These are phyloP conservation scores for Acanthamoeba sp. DNA, from an alignment of 208 protist genomes.

Conservation along the genomic window DNA sequence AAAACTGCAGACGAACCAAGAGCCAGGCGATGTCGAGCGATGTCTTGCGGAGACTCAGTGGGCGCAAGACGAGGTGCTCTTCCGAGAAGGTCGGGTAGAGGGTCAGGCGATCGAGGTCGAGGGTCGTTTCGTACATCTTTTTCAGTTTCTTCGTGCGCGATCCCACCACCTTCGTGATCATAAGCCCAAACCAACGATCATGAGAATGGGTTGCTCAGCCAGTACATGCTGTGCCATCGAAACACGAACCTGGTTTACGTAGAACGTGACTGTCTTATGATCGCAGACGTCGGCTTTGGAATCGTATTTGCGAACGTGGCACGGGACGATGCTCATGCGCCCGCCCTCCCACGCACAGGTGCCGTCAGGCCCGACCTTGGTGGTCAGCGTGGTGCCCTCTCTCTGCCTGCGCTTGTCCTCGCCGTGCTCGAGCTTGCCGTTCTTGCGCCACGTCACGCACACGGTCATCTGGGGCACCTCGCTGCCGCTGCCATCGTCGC, in stretches of 20 bases:
- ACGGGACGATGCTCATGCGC: background rate
- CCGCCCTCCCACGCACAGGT: background rate
- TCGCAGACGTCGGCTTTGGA: conserved; percentile 8
- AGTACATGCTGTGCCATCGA: background rate
- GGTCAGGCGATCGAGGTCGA: background rate
- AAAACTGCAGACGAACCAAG: background rate
- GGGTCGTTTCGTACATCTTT: conserved; percentile 39
- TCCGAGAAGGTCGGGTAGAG: conserved; percentile 50
- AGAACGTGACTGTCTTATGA: conserved; percentile 46
- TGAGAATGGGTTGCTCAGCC: background rate
- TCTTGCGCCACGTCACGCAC: conserved; percentile 47
- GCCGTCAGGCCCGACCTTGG: conserved; percentile 21
- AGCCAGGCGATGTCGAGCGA: background rate
- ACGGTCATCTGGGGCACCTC: background rate
- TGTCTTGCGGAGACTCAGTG: background rate
- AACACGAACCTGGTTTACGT: conserved; percentile 3
- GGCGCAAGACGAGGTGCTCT: conserved; percentile 1
- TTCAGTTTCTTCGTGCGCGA: background rate
- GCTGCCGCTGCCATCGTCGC: background rate
- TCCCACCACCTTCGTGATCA: background rate
- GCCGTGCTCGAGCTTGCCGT: conserved; percentile 11
- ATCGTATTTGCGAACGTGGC: conserved; percentile 54
- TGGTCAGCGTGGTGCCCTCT: conserved; percentile 39
- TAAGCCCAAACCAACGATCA: background rate
- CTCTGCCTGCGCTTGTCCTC: conserved; percentile 39